Evolutionary conservation across 495 filamentous ascomycete genomes (phyloP).

Genomic region (Rusavskia elegans): DNA sequence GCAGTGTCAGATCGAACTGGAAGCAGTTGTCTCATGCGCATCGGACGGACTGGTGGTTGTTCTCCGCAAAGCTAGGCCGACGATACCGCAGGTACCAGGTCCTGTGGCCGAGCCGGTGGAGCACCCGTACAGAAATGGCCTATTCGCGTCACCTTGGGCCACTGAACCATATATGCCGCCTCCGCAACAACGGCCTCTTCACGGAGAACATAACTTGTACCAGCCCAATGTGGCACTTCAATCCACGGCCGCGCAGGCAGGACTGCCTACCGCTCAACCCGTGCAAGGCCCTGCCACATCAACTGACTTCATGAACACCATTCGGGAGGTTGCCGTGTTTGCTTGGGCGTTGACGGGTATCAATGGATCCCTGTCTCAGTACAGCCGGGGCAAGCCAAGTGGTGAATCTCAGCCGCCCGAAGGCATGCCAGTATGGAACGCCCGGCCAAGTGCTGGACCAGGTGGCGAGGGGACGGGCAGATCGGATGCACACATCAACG

Average conservation of each 20-base stretch:
- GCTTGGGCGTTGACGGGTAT: slow-evolving; percentile 71
- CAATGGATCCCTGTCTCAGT: slow-evolving; percentile 57
- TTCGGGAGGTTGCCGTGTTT: slow-evolving; percentile 71
- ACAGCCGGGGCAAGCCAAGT: slow-evolving; percentile 41
- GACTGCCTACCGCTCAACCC: slow-evolving; percentile 26
- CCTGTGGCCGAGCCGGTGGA: slow-evolving; percentile 26
- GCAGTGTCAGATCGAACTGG: slow-evolving; percentile 41
- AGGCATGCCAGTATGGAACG: slow-evolving; percentile 40
- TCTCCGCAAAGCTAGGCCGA: slow-evolving; percentile 56
- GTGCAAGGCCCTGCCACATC: slow-evolving; percentile 20
- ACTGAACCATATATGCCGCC: slow-evolving; percentile 36
- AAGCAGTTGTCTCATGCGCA: slow-evolving; percentile 80
- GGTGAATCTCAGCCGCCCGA: slow-evolving; percentile 42
- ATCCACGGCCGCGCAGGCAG: slow-evolving; percentile 24
- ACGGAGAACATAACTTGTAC: slow-evolving; percentile 7
- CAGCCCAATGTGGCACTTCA: slow-evolving; percentile 14
- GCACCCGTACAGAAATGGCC: slow-evolving; percentile 42
- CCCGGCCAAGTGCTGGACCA: slow-evolving; percentile 1
- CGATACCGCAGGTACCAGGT: slow-evolving; percentile 35
- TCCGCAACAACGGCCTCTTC: slow-evolving; percentile 1
- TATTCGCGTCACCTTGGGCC: slow-evolving; percentile 70
- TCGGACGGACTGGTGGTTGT: slow-evolving; percentile 81
- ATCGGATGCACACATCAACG: neutral
- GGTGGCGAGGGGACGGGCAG: neutral
- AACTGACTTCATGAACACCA: slow-evolving; percentile 59